Evolutionary conservation across 1,139 yeast species (phyloP), one percentile per base, ranked within the genome.

Genomic region (Blastobotrys aristatus): DNA sequence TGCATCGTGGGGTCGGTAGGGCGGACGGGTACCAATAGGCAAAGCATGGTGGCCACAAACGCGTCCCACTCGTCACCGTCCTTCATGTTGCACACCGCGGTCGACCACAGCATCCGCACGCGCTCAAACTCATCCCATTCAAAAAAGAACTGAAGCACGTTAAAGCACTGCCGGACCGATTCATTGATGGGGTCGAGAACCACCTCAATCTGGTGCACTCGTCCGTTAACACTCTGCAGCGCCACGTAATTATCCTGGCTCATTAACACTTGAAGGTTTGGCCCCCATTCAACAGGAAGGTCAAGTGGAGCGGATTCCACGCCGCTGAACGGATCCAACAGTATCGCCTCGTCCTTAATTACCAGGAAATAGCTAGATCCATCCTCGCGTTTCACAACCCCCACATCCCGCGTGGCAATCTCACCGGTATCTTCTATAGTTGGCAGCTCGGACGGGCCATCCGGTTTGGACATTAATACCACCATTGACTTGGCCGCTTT

Each of bases 311-410:
- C 74, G 0, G 92, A 77, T 3, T 64, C 63, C 2, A 84, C 60
- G 27, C 78, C 77, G 10, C 81, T 66, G 55, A 85, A 82, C 1
- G 95, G 95, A 55, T 86, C 82, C 36, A 77, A 73, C 4, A 87
- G 58, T 14, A 68, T 68, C 18, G 83, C 45, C 2, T 63, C 59
- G 7, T 63, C 56, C 2, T 61, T 13, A 2, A 43, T 21, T 2
- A 36, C 24, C 14, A 43, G 5, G 18, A 44, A 44, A 14, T 30
- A 38, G 2, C 39, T 39, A 10, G 22, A 17, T 13, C 46, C 46
- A 20, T 36, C 40, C 11, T 29, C 27, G 13, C 46, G 40, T 18
- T 24, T 16, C 18, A 44, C 27, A 2, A 31, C 29, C 3, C 43
- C 42, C n/a, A 44, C 29, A 13, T 38, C 47, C 8, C 26, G 4